These are phyloP conservation scores for Voacanga thouarsii DNA, from an alignment of 257 asterid species.

Conservation along the genomic window DNA sequence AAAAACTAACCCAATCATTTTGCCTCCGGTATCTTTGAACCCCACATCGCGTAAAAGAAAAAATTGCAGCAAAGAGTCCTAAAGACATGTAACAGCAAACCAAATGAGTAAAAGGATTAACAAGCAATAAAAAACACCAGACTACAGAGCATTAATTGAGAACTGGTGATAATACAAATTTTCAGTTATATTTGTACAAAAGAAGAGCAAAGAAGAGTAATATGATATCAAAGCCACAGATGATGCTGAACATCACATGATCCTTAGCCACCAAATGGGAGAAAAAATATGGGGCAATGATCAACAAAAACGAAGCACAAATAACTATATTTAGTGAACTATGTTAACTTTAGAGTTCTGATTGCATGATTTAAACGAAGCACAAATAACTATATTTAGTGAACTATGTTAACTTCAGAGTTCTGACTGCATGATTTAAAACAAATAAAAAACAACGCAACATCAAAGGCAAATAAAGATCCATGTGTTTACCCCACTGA, in stretches of 20 bases:
- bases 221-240: not conserved
- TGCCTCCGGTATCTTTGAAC: constrained; percentile 67
- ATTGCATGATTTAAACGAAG: not conserved
- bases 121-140: not conserved
- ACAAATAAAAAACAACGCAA: not conserved
- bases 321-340: not conserved
- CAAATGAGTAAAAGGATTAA: not conserved
- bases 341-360: not conserved
- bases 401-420: not conserved
- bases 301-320: not conserved
- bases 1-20: constrained; percentile 83
- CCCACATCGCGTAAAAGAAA: constrained; percentile 76
- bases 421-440: not conserved
- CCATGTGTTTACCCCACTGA: constrained; percentile 54
- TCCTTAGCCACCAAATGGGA: not conserved
- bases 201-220: not conserved
- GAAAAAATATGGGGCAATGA: not conserved
- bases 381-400: not conserved
- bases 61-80: constrained; percentile 81
- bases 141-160: not conserved
- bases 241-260: not conserved
- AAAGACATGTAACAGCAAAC: not conserved
- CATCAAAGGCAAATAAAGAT: not conserved
- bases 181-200: too few species aligned
- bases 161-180: not conserved